Conservation (phyloP, 1,284 basidiomycete genomes). For the Trichosporon sp. region DNA sequence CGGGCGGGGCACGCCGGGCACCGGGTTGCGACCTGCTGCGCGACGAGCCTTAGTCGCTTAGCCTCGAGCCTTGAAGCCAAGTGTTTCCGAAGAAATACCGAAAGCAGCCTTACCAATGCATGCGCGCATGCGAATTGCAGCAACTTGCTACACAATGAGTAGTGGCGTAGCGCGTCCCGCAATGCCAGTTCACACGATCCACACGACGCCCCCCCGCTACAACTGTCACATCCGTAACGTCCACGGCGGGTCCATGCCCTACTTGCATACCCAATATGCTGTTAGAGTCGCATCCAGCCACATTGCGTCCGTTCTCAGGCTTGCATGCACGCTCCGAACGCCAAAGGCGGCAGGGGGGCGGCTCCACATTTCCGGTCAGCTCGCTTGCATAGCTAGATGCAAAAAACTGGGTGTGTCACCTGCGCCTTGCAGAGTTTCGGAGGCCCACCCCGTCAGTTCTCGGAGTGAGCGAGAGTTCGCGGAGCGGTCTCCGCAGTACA, state of each 20-base stretch:
- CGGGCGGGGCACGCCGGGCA: no score
- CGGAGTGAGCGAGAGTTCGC: no score
- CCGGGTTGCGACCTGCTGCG: neutral
- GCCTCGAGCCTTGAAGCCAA: neutral
- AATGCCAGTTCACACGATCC: neutral
- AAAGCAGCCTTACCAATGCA: neutral
- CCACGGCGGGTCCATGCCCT: neutral
- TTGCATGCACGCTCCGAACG: neutral
- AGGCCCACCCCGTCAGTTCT: neutral
- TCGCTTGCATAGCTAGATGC: neutral
- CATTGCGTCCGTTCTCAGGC: no score
- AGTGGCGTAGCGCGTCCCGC: slow-evolving; percentile 12
- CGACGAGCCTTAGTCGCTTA: neutral
- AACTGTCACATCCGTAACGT: neutral
- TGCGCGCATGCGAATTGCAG: no score
- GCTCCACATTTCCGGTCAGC: neutral
- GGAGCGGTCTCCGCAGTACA: no score
- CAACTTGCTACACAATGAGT: neutral
- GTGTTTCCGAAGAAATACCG: slow-evolving; percentile 2
- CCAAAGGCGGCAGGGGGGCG: neutral
- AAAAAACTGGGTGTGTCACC: no score
- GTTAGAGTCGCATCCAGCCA: no score
- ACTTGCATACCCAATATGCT: neutral
- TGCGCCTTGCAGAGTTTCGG: no score
- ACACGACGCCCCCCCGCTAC: neutral